Conservation (phyloP, 1,284 basidiomycete species). For the Fomitopsis schrenkii region DNA sequence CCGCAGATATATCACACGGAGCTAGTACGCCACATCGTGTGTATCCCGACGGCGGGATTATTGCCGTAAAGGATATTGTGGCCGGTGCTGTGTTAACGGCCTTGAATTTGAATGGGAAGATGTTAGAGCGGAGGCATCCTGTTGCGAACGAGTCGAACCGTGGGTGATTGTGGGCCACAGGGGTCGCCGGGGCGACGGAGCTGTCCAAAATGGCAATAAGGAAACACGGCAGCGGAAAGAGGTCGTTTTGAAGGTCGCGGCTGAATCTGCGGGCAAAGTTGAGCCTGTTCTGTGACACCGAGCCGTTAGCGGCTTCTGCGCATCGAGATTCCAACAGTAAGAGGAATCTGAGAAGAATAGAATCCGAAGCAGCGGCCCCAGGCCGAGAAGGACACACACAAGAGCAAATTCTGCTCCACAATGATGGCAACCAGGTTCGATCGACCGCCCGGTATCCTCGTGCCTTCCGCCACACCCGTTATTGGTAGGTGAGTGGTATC, state of each 20-base stretch:
- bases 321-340: background rate
- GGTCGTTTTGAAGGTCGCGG: background rate
- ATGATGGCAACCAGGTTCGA: background rate
- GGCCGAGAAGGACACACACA: background rate
- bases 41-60: too few species aligned
- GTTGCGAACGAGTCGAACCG: background rate
- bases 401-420: constrained; percentile 1
- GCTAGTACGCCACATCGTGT: too few species aligned
- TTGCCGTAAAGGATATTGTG: too few species aligned
- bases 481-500: background rate
- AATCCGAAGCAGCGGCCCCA: background rate
- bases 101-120: too few species aligned
- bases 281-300: background rate
- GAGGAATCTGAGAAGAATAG: background rate
- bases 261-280: background rate
- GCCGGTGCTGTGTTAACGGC: too few species aligned
- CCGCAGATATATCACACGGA: too few species aligned
- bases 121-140: too few species aligned
- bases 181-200: background rate
- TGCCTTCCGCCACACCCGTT: background rate
- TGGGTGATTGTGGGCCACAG: background rate
- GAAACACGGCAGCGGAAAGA: background rate
- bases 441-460: background rate
- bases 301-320: background rate
- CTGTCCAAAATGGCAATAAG: background rate